Evolutionary conservation across 2,329 filamentous ascomycete genomes (phyloP).

Genomic region (Elsinoe perseae): DNA sequence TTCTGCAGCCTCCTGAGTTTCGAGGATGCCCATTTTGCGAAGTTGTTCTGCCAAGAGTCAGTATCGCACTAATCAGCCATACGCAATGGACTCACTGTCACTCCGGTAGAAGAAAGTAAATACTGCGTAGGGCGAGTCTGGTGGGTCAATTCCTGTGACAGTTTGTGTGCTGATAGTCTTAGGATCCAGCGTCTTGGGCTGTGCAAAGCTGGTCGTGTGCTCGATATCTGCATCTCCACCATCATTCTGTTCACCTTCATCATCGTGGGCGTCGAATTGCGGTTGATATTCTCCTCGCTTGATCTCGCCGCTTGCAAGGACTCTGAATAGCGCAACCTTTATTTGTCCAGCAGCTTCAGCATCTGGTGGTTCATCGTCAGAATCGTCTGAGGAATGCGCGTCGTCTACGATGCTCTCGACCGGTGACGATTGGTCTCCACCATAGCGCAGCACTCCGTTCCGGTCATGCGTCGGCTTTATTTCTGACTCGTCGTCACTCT

Average conservation of each 20-base stretch:
- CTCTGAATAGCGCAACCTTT: conserved; percentile 93
- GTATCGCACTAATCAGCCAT: not conserved
- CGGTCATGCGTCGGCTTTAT: conserved; percentile 33
- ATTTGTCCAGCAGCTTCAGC: conserved; percentile 95
- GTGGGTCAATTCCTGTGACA: conserved; percentile 94
- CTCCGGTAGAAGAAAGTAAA: conserved; percentile 98
- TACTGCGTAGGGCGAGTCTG: conserved; percentile 89
- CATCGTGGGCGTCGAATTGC: conserved; percentile 93
- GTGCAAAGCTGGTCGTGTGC: conserved; percentile 95
- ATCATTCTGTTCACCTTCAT: conserved; percentile 56
- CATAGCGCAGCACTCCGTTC: conserved; percentile 67
- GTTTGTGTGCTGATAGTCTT: conserved; percentile 98
- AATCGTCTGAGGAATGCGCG: conserved; percentile 54
- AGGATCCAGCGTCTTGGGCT: conserved; percentile 89
- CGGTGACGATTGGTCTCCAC: conserved; percentile 64
- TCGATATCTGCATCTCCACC: conserved; percentile 77
- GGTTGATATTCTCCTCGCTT: conserved; percentile 97
- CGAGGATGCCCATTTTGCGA: conserved; percentile 87
- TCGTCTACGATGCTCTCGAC: conserved; percentile 63
- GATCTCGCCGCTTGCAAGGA: conserved; percentile 91
- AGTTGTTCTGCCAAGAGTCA: conserved; percentile 62
- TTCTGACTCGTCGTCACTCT: conserved; percentile 42
- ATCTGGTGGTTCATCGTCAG: conserved; percentile 73
- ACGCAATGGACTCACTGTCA: conserved; percentile 59
- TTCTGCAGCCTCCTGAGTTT: conserved; percentile 54